Percentiles rank a stretch among this genome's conserved stretches.
These are phyloP conservation scores for Carex cristatella DNA, from an alignment of 176 grass and related monocot species.

Conservation along the genomic window DNA sequence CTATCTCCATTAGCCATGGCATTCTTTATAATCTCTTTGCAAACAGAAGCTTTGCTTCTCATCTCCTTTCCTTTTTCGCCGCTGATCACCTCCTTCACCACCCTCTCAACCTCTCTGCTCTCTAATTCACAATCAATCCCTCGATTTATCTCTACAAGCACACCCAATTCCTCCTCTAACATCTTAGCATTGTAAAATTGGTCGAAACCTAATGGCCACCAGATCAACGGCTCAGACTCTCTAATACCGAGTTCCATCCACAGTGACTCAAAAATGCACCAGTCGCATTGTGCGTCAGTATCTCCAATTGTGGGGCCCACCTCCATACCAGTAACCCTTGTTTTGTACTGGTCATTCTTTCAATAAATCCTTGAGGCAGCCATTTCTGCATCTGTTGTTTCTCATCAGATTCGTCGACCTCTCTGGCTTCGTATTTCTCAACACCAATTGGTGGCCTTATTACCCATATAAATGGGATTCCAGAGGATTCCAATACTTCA, in stretches of 20 bases:
- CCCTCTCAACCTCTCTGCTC: not conserved
- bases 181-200: constrained; percentile 18
- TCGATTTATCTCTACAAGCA: constrained; percentile 5
- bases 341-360: not conserved
- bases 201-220: not conserved
- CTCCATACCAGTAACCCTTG: constrained; percentile 29
- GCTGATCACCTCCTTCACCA: not conserved
- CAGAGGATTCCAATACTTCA: constrained; percentile 30
- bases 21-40: constrained; percentile 9
- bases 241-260: constrained; percentile 38
- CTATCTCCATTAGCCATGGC: not conserved
- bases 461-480: constrained; percentile 40
- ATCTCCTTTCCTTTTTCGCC: constrained; percentile 9
- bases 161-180: constrained; percentile 16
- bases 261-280: constrained; percentile 41
- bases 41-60: constrained; percentile 6
- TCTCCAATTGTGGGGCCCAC: constrained; percentile 33
- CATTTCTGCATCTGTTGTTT: constrained; percentile 21
- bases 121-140: constrained; percentile 9
- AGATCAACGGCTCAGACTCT: constrained; percentile 6
- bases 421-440: not conserved
- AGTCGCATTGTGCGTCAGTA: constrained; percentile 34
- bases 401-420: not conserved
- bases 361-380: constrained; percentile 35
- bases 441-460: constrained; percentile 23